Conservation (phyloP, 2,329 filamentous ascomycete genomes). For the Colletotrichum cuscutae region DNA sequence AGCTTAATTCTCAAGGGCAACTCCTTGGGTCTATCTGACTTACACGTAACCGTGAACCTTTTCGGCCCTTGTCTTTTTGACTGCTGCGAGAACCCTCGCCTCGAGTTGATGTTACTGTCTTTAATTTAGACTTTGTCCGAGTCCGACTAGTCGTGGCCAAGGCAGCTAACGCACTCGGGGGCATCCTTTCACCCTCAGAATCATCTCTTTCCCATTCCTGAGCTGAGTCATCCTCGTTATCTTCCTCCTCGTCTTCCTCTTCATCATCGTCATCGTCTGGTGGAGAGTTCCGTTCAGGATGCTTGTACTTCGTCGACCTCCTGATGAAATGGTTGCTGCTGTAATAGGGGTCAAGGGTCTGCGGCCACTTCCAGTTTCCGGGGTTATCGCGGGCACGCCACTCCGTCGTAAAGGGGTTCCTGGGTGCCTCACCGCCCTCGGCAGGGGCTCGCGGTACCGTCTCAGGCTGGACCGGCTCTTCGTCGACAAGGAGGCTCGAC, state of each 20-base stretch:
- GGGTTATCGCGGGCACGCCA: slow-evolving; percentile 23
- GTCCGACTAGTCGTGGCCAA: neutral
- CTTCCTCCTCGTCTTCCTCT: slow-evolving; percentile 5
- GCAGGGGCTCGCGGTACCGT: slow-evolving; percentile 21
- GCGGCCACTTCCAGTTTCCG: neutral
- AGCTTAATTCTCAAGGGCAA: neutral
- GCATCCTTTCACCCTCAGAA: neutral
- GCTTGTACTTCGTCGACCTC: slow-evolving; percentile 10
- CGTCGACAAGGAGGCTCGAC: neutral
- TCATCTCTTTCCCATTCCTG: neutral
- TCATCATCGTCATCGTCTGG: slow-evolving; percentile 23
- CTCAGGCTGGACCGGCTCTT: neutral
- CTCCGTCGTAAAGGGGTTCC: slow-evolving; percentile 34
- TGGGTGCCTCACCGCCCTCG: slow-evolving; percentile 20
- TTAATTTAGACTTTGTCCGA: neutral
- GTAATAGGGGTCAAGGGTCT: slow-evolving; percentile 22
- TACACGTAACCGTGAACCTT: neutral
- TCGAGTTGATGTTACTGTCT: neutral
- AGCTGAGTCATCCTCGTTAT: neutral
- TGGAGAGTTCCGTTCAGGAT: slow-evolving; percentile 5
- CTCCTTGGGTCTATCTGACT: neutral
- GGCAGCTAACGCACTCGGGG: neutral
- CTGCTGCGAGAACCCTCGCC: neutral
- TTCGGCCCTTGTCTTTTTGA: neutral
- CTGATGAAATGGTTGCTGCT: slow-evolving; percentile 34